These are phyloP conservation scores for Punctularia strigosozonata DNA, from an alignment of 768 basidiomycete genomes.

Conservation along the genomic window DNA sequence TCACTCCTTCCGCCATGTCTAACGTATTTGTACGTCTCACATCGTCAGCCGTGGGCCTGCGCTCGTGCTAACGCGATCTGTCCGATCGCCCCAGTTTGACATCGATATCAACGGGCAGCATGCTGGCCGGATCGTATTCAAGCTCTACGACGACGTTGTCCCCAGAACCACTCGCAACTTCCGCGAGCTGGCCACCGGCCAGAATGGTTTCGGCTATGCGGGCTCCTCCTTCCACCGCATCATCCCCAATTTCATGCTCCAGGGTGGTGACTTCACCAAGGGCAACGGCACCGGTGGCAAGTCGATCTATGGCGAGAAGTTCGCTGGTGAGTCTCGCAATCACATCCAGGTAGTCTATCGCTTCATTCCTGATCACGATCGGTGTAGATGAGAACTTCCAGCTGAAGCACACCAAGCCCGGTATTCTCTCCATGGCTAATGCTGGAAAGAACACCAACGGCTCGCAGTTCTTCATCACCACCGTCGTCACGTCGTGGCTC, in stretches of 20 bases:
- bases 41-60: neutral
- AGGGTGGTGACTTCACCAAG: conserved; percentile 79
- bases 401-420: conserved; percentile 59
- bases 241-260: conserved; percentile 80
- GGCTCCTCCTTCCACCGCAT: conserved; percentile 72
- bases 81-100: conserved; percentile 49
- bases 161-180: conserved; percentile 76
- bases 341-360: neutral
- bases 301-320: conserved; percentile 65
- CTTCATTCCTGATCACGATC: neutral
- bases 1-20: conserved; percentile 18
- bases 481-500: conserved; percentile 65
- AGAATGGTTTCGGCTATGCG: conserved; percentile 63
- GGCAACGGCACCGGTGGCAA: conserved; percentile 65
- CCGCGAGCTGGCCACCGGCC: conserved; percentile 75
- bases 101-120: conserved; percentile 32
- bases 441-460: conserved; percentile 77
- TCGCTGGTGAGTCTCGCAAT: conserved; percentile 41
- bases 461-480: conserved; percentile 89
- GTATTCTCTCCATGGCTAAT: conserved; percentile 73
- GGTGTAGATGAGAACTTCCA: conserved; percentile 73
- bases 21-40: conserved; percentile 27
- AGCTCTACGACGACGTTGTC: conserved; percentile 71
- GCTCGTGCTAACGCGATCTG: neutral
- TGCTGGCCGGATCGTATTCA: conserved; percentile 63